A percentile compares a stretch with the other conserved stretches of the same genome.
These are phyloP conservation scores for Nakaseomyces uthaithaninus DNA, from an alignment of 1,139 yeast species.

Conservation along the genomic window DNA sequence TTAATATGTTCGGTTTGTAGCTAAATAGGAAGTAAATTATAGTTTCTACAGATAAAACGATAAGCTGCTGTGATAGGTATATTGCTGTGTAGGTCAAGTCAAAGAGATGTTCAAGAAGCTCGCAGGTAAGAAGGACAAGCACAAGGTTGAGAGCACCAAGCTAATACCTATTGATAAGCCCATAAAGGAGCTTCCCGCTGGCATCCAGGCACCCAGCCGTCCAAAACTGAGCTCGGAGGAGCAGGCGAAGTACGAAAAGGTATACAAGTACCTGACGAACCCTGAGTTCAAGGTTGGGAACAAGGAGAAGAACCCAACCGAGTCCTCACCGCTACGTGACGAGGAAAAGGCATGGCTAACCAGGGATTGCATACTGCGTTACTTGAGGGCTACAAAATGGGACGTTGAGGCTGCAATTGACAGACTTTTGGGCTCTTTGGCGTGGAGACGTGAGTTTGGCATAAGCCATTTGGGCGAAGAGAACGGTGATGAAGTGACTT, in stretches of 20 bases:
- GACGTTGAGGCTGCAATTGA: constrained; percentile 57
- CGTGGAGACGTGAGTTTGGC: constrained; percentile 93
- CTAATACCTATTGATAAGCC: constrained; percentile 37
- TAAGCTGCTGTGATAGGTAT: no score
- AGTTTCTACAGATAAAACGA: no score
- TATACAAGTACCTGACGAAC: constrained; percentile 51
- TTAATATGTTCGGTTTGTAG: no score
- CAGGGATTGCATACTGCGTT: constrained; percentile 78
- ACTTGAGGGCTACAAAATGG: constrained; percentile 91
- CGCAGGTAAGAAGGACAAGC: constrained; percentile 28
- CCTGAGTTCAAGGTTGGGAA: constrained; percentile 37
- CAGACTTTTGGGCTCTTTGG: constrained; percentile 64
- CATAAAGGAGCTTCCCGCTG: constrained; percentile 42
- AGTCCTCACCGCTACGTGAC: constrained; percentile 37
- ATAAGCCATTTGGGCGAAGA: constrained; percentile 47
- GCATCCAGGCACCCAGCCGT: constrained; percentile 46
- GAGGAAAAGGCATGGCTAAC: constrained; percentile 86
- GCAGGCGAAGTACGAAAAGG: constrained; percentile 53
- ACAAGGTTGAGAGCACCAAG: constrained; percentile 12
- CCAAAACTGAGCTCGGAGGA: constrained; percentile 39
- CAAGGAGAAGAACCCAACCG: constrained; percentile 32
- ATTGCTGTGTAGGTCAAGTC: no score
- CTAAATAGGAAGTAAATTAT: no score
- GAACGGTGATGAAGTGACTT: constrained; percentile 42
- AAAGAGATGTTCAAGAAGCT: constrained; percentile 20